Evolutionary conservation across 805 yeast species (phyloP).

Genomic region (Wickerhamomyces canadensis): DNA sequence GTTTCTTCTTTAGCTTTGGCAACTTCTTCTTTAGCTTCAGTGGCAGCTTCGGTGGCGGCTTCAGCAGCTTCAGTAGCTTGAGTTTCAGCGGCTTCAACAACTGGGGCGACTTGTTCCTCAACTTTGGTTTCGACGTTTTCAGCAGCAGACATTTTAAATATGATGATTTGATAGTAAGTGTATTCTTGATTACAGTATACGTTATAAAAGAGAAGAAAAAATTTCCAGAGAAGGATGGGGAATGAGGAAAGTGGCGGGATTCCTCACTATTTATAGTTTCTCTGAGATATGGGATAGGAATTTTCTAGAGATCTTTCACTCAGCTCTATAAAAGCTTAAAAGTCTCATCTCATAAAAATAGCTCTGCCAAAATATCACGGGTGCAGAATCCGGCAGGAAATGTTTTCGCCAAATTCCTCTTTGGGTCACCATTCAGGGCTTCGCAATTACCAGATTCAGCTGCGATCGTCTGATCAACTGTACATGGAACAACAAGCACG

Average conservation of each 20-base stretch:
- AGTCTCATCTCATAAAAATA: too few relatives aligned
- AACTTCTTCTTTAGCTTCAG: slow-evolving; percentile 3
- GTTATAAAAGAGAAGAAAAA: neutral
- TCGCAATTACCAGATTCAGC: too few relatives aligned
- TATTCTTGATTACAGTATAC: neutral
- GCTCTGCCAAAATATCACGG: too few relatives aligned
- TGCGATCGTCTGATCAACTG: too few relatives aligned
- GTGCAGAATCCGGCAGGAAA: too few relatives aligned
- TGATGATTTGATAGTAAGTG: neutral
- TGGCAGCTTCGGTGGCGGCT: slow-evolving; percentile 7
- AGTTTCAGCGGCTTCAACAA: slow-evolving; percentile 4
- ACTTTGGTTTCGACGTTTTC: slow-evolving; percentile 16
- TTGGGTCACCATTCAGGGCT: too few relatives aligned
- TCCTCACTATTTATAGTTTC: slow-evolving; percentile 1
- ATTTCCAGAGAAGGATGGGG: neutral
- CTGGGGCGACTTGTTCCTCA: slow-evolving; percentile 7
- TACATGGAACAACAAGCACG: too few relatives aligned
- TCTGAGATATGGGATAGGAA: neutral
- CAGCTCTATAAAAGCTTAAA: too few relatives aligned
- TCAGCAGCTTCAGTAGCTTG: slow-evolving; percentile 2
- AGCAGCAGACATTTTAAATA: slow-evolving; percentile 12
- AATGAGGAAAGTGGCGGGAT: neutral
- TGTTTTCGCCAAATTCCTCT: too few relatives aligned
- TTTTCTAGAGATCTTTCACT: too few relatives aligned
- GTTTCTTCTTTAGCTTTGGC: slow-evolving; percentile 5